Percentiles rank a stretch among this genome's conserved stretches.
phyloP scores from a whole-genome alignment of 169 alveolate genomes.

The Cryptosporidium felis region DNA sequence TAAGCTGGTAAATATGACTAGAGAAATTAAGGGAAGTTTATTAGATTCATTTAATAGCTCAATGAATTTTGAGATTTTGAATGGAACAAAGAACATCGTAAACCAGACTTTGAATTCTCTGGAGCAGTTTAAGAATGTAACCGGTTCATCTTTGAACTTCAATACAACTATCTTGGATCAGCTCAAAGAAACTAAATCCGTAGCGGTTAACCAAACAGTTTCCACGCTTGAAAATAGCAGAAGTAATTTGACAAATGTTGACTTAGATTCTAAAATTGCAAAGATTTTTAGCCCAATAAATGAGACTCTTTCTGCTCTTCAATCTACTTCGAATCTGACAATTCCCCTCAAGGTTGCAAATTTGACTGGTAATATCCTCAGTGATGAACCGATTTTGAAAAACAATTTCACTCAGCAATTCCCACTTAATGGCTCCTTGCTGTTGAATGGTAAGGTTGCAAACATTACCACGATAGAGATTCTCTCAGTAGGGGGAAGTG shows the following conservation, averaged over 20 bases:
- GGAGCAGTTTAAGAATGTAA: slow-evolving; percentile 21
- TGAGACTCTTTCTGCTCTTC: slow-evolving; percentile 19
- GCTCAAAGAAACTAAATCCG: not conserved
- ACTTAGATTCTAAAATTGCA: slow-evolving; percentile 20
- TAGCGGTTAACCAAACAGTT: slow-evolving; percentile 9
- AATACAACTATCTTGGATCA: slow-evolving; percentile 4
- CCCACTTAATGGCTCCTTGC: not conserved
- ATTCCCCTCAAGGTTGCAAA: not conserved
- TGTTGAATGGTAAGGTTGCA: slow-evolving; percentile 16
- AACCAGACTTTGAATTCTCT: slow-evolving; percentile 36
- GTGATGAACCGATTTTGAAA: slow-evolving; percentile 29
- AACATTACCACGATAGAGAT: slow-evolving; percentile 53
- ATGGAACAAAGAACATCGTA: slow-evolving; percentile 11
- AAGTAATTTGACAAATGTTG: not conserved
- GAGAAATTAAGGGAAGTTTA: slow-evolving; percentile 21
- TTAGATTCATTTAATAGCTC: slow-evolving; percentile 4
- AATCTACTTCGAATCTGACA: slow-evolving; percentile 1
- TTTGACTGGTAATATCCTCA: slow-evolving; percentile 10
- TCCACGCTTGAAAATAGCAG: not conserved
- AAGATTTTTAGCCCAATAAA: not conserved
- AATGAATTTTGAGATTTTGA: slow-evolving; percentile 15
- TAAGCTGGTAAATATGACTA: slow-evolving; percentile 24
- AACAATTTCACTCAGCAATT: slow-evolving; percentile 39
- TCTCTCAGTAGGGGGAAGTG: slow-evolving; percentile 32
- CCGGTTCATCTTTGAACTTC: not conserved